Evolutionary conservation across 2,329 filamentous ascomycete genomes (phyloP).

Genomic region (Aureobasidium sp.): DNA sequence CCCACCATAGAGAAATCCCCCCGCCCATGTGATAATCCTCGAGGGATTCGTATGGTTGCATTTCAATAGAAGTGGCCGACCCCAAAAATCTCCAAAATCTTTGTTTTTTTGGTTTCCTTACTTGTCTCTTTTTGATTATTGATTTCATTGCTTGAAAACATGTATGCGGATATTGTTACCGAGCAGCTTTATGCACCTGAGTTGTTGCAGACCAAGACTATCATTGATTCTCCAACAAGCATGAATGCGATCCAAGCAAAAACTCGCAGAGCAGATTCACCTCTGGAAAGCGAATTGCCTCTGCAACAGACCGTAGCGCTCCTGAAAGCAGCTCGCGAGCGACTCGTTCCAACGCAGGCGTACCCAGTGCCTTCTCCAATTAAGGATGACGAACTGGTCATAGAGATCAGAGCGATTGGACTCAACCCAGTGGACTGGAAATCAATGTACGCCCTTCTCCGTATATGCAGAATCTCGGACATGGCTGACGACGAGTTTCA

Average conservation of each 20-base stretch:
- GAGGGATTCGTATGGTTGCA: neutral
- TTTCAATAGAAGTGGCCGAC: neutral
- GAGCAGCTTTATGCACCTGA: neutral
- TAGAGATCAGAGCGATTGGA: slow-evolving; percentile 59
- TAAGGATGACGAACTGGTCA: slow-evolving; percentile 47
- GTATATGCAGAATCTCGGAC: neutral
- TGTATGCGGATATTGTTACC: neutral
- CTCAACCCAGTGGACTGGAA: slow-evolving; percentile 75
- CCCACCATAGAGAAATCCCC: neutral
- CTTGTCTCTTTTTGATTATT: neutral
- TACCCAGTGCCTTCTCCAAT: neutral
- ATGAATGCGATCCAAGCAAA: neutral
- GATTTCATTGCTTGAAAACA: neutral
- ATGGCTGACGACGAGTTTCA: slow-evolving; percentile 26
- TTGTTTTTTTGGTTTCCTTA: neutral
- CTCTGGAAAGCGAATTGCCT: neutral
- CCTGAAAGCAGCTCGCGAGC: slow-evolving; percentile 3
- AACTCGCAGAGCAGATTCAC: neutral
- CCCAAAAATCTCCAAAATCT: neutral
- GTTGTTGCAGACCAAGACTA: neutral
- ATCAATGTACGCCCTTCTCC: slow-evolving; percentile 50
- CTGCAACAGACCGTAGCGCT: neutral
- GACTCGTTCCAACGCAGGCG: neutral
- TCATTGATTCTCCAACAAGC: neutral
- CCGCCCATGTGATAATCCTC: neutral